Conservation (phyloP, 768 basidiomycete genomes). For the Boletus rubropictus region DNA sequence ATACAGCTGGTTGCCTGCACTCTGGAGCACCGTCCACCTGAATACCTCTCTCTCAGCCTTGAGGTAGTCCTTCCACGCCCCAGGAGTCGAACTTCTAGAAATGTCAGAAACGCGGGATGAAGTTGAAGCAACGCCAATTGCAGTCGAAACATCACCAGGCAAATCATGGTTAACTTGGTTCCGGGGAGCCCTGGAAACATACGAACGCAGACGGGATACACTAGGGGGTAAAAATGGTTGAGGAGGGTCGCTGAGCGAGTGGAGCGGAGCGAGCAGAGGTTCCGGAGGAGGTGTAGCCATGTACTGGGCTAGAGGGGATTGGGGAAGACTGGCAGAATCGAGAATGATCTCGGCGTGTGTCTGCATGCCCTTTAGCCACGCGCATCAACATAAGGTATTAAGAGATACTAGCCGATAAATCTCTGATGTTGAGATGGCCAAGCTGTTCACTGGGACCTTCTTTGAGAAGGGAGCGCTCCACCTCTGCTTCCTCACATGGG, state of each 20-base stretch:
- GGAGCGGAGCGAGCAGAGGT: neutral
- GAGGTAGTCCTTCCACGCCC: slow-evolving; percentile 15
- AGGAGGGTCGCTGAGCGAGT: slow-evolving; percentile 16
- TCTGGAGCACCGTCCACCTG: slow-evolving; percentile 66
- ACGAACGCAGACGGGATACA: slow-evolving; percentile 77
- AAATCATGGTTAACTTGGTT: slow-evolving; percentile 39
- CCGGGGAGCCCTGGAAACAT: slow-evolving; percentile 43
- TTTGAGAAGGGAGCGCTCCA: slow-evolving; percentile 41
- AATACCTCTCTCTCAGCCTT: slow-evolving; percentile 53
- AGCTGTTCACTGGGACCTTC: slow-evolving; percentile 33
- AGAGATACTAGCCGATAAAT: slow-evolving; percentile 29
- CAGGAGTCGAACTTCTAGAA: slow-evolving; percentile 62
- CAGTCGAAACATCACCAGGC: slow-evolving; percentile 40
- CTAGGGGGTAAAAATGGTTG: slow-evolving; percentile 64
- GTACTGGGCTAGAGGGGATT: slow-evolving; percentile 32
- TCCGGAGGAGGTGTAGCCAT: slow-evolving; percentile 36
- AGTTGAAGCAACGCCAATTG: slow-evolving; percentile 45
- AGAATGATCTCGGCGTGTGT: slow-evolving; percentile 35
- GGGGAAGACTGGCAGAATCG: slow-evolving; percentile 36
- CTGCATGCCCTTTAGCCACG: slow-evolving; percentile 24
- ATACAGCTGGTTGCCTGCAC: slow-evolving; percentile 54
- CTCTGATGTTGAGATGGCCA: slow-evolving; percentile 19
- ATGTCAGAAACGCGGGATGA: slow-evolving; percentile 66
- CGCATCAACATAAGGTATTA: slow-evolving; percentile 15
- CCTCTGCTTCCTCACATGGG: slow-evolving; percentile 41